Conservation (phyloP, 1,139 yeast genomes). For the Casaregolazyma suthepensis region DNA sequence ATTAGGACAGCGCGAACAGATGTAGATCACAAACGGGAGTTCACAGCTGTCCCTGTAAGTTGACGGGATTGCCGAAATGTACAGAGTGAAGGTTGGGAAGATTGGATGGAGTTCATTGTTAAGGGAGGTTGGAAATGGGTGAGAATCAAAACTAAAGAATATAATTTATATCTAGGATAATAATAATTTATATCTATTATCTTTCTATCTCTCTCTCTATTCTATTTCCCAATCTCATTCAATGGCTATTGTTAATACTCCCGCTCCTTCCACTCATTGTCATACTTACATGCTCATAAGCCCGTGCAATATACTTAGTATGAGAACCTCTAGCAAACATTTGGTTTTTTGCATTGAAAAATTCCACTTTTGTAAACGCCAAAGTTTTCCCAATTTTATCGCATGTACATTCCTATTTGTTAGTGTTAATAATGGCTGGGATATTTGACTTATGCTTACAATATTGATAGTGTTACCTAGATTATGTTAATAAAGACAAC, state of each 20-base stretch:
- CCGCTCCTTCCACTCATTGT: neutral
- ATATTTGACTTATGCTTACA: slow-evolving; percentile 12
- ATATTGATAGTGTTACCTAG: slow-evolving; percentile 22
- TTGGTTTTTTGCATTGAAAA: slow-evolving; percentile 25
- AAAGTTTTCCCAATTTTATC: slow-evolving; percentile 37
- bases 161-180: no score
- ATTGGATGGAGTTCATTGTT: neutral
- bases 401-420: slow-evolving; percentile 27
- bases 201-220: neutral
- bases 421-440: no score
- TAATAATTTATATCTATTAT: neutral
- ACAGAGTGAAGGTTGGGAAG: neutral
- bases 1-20: neutral
- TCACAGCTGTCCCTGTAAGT: neutral
- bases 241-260: slow-evolving; percentile 10
- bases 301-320: slow-evolving; percentile 37
- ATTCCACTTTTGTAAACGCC: slow-evolving; percentile 38
- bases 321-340: slow-evolving; percentile 41
- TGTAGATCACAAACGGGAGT: neutral
- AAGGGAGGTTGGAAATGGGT: neutral
- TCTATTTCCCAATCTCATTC: slow-evolving; percentile 6
- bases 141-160: no score
- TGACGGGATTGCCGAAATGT: neutral
- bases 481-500: neutral
- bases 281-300: slow-evolving; percentile 32